Base-by-base conservation (phyloP, 106 monocot species). In the Dactylorhiza incarnata region DNA sequence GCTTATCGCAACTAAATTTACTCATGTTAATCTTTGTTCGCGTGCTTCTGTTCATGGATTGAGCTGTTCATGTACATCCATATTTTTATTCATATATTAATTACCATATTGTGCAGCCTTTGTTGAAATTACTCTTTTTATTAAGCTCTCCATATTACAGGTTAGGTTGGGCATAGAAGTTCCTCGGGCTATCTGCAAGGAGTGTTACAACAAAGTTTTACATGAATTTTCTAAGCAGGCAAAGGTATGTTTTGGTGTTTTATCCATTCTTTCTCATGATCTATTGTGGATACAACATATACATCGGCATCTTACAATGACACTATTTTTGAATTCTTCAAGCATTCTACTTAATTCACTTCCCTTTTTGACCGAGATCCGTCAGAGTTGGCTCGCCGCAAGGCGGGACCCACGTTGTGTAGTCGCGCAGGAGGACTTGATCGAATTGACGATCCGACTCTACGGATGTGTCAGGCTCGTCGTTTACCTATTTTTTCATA, bases 141-240 rank as follows among this genome's bases (percentile, higher is more conserved):
- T 8, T 24, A 14, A 4, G 7, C 14, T 16, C 61, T 49, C 73
- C 68, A 15, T 69, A 45, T 71, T 82, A 54, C 80, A 97, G 97
- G 87, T 97, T 49, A 87, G 75, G 66, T 82, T 97, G 74, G 85
- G 56, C 55, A 91, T 97, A 65, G 87, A 87, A 67, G 97, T 97
- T 73, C 89, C 94, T 75, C 84, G 89, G 51, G 37, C 72, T 15
- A 81, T 94, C 11, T 93, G 86, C 74, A 81, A 83, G 46, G 79
- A 91, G 75, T 94, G 94, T 65, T 86, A 91, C 58, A 78, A 77
- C 45, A 86, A 81, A 8, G 87, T 94, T 47, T 66, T 97, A 50
- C 48, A 62, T 68, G 91, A 97, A 80, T 77, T 86, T 78, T 72
- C 86, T 45, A 97, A 87, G 74, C 93, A 76, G 20, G 66, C 82